phyloP scores from a whole-genome alignment of 2,329 filamentous ascomycete species.

The Colletotrichum sp. region DNA sequence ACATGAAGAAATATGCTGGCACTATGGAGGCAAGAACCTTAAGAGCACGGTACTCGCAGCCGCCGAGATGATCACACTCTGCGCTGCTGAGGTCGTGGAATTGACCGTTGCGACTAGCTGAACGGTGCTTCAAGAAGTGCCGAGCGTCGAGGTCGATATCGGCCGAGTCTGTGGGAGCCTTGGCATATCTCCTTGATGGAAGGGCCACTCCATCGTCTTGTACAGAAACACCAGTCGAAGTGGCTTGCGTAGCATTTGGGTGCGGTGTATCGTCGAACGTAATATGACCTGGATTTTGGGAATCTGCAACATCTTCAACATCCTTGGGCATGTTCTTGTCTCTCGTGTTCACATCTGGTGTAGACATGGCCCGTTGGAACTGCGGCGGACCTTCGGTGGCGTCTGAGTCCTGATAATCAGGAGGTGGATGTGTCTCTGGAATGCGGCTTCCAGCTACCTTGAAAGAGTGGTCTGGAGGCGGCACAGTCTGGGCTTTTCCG shows the following conservation, averaged over 20 bases:
- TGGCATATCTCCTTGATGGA: slow-evolving; percentile 24
- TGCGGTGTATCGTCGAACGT: not conserved
- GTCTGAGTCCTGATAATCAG: not conserved
- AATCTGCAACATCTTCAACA: not conserved
- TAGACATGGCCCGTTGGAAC: not conserved
- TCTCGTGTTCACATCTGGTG: not conserved
- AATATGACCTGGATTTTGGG: not conserved
- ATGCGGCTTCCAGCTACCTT: not conserved
- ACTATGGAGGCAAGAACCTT: slow-evolving; percentile 63
- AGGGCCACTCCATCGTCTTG: not conserved
- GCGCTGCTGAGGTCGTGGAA: slow-evolving; percentile 57
- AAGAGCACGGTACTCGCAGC: slow-evolving; percentile 68
- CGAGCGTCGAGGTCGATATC: not conserved
- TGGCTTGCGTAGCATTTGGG: not conserved
- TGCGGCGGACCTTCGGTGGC: not conserved
- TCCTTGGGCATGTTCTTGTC: not conserved
- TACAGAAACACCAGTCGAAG: not conserved
- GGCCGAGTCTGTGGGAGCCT: slow-evolving; percentile 26
- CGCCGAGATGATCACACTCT: slow-evolving; percentile 63
- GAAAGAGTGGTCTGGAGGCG: not conserved
- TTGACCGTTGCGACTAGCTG: slow-evolving; percentile 52
- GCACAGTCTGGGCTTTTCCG: not conserved
- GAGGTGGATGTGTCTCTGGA: not conserved
- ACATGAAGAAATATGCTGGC: slow-evolving; percentile 62
- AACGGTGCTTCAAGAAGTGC: not conserved